These are phyloP conservation scores for Pyricularia grisea DNA, from an alignment of 2,329 filamentous ascomycete genomes.

Conservation along the genomic window DNA sequence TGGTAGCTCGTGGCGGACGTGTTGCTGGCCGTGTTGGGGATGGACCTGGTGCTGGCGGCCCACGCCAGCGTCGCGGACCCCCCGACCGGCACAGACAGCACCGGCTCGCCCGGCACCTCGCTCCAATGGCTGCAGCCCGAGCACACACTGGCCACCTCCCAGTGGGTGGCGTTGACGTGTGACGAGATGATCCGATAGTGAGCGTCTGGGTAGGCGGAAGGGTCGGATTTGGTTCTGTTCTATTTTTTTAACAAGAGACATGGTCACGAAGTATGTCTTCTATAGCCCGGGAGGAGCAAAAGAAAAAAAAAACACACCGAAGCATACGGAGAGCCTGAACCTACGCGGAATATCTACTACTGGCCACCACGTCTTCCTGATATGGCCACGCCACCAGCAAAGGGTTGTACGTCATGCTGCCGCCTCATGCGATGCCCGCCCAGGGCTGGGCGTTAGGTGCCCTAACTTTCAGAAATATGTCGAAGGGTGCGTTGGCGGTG, in stretches of 20 bases:
- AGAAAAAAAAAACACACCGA: too few species aligned
- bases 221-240: slow-evolving; percentile 6
- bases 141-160: slow-evolving; percentile 19
- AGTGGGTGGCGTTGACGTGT: slow-evolving; percentile 17
- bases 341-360: slow-evolving; percentile 25
- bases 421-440: slow-evolving; percentile 28
- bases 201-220: slow-evolving; percentile 11
- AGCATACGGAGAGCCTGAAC: too few species aligned
- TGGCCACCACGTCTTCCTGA: slow-evolving; percentile 23
- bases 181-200: slow-evolving; percentile 13
- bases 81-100: slow-evolving; percentile 9
- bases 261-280: too few species aligned
- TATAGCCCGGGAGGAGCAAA: not conserved
- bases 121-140: slow-evolving; percentile 16
- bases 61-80: slow-evolving; percentile 14
- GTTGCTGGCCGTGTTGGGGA: slow-evolving; percentile 14
- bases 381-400: slow-evolving; percentile 27
- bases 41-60: slow-evolving; percentile 13
- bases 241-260: not conserved
- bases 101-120: slow-evolving; percentile 13
- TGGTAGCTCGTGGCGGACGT: slow-evolving; percentile 12
- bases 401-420: slow-evolving; percentile 27
- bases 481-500: slow-evolving; percentile 14
- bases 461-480: slow-evolving; percentile 26
- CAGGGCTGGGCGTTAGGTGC: slow-evolving; percentile 23